Evolutionary conservation across 176 grass and related monocot genomes (phyloP).

Genomic region (Aegilops tauschii): DNA sequence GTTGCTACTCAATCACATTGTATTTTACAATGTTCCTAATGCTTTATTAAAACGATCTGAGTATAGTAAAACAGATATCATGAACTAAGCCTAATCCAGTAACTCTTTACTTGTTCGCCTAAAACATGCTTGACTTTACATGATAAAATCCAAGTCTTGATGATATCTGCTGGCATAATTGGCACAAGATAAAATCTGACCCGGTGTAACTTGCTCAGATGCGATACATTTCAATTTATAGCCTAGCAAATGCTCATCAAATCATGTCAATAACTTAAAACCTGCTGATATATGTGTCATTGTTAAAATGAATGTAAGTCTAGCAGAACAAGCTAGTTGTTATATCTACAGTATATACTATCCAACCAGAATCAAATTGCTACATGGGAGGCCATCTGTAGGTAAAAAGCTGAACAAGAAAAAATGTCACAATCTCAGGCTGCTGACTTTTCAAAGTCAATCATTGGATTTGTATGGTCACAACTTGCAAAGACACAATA

Average conservation of each 20-base stretch:
- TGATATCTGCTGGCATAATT: too few species aligned
- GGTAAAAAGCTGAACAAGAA: constrained; percentile 8
- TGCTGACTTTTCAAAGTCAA: not conserved
- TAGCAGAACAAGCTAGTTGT: not conserved
- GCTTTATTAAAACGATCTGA: not conserved
- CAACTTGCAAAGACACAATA: not conserved
- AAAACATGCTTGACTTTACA: not conserved
- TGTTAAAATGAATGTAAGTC: not conserved
- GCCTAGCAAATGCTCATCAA: not conserved
- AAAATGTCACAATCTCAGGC: not conserved
- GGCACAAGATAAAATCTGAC: not conserved
- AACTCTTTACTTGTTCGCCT: not conserved
- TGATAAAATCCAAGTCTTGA: not conserved
- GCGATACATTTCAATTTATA: not conserved
- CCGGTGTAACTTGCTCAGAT: not conserved
- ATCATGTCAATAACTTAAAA: not conserved
- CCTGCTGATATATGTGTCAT: not conserved
- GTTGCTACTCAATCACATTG: not conserved
- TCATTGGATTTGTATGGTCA: not conserved
- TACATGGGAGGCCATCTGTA: not conserved
- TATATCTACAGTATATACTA: not conserved
- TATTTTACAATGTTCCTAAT: not conserved
- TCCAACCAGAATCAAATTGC: not conserved
- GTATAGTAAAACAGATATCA: not conserved
- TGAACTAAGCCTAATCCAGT: not conserved